Evolutionary conservation across 2,329 filamentous ascomycete genomes (phyloP).

Genomic region (Xylariaceae sp.): DNA sequence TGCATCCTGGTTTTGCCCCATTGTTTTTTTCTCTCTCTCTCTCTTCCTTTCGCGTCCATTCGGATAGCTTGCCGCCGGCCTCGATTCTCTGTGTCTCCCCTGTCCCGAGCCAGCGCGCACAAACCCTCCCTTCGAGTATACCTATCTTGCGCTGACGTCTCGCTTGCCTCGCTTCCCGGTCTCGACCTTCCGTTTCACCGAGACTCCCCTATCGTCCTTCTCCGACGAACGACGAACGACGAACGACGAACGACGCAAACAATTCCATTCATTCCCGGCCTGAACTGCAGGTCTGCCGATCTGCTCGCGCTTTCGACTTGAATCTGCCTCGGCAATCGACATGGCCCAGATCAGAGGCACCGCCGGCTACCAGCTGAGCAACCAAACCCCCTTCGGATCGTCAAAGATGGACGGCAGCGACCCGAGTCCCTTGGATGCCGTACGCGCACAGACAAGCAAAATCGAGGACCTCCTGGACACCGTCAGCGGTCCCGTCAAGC

Average conservation of each 20-base stretch:
- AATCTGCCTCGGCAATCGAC: conserved; percentile 10
- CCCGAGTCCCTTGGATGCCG: conserved; percentile 75
- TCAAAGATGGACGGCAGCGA: conserved; percentile 58
- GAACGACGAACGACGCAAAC: not conserved
- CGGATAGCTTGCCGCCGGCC: not conserved
- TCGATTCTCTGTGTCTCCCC: not conserved
- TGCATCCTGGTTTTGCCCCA: not conserved
- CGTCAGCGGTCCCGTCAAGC: conserved; percentile 84
- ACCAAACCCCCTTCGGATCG: conserved; percentile 65
- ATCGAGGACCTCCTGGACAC: conserved; percentile 91
- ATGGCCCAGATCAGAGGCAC: conserved; percentile 55
- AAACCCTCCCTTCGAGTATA: not conserved
- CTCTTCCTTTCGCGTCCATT: not conserved
- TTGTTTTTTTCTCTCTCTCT: not conserved
- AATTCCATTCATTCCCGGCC: conserved; percentile 4
- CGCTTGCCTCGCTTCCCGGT: not conserved
- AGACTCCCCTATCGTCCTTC: not conserved
- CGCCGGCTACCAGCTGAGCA: conserved; percentile 77
- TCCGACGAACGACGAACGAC: too few species aligned
- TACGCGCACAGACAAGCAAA: conserved; percentile 94
- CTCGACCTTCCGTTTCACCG: conserved; percentile 5
- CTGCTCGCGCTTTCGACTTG: conserved; percentile 18
- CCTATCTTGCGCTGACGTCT: not conserved
- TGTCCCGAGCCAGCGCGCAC: conserved; percentile 5
- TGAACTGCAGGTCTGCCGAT: conserved; percentile 26